These are phyloP conservation scores for Helianthus tuberosus DNA, from an alignment of 129 eudicot genomes.

Conservation along the genomic window DNA sequence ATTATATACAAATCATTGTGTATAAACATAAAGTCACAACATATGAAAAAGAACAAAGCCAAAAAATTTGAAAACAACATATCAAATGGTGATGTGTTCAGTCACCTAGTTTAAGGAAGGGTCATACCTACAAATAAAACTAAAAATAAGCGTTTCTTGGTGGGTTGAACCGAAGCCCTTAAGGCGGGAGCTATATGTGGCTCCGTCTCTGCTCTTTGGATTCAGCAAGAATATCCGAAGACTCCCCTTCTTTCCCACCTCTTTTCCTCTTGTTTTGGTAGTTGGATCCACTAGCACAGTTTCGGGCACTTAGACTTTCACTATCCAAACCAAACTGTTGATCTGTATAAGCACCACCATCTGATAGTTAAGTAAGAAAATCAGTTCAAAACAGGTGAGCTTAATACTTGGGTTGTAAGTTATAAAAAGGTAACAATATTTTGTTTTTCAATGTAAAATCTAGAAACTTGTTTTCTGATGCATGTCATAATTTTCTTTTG, in stretches of 20 bases:
- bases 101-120: not conserved
- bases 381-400: not conserved
- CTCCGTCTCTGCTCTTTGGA: not conserved
- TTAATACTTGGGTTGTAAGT: too few species aligned
- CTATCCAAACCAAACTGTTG: not conserved
- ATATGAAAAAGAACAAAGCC: not conserved
- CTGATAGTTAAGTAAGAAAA: too few species aligned
- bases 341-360: too few species aligned
- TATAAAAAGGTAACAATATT: too few species aligned
- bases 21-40: not conserved
- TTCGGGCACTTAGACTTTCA: not conserved
- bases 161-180: too few species aligned
- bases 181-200: not conserved
- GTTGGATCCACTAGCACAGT: not conserved
- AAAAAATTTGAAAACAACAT: too few species aligned
- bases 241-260: not conserved
- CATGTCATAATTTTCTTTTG: not conserved
- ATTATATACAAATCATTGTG: not conserved
- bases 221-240: not conserved
- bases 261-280: not conserved
- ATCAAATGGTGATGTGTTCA: too few species aligned
- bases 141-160: too few species aligned
- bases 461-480: not conserved
- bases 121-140: not conserved
- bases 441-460: not conserved